phyloP scores from a whole-genome alignment of 495 filamentous ascomycete genomes.

The Acidiella bohemica region DNA sequence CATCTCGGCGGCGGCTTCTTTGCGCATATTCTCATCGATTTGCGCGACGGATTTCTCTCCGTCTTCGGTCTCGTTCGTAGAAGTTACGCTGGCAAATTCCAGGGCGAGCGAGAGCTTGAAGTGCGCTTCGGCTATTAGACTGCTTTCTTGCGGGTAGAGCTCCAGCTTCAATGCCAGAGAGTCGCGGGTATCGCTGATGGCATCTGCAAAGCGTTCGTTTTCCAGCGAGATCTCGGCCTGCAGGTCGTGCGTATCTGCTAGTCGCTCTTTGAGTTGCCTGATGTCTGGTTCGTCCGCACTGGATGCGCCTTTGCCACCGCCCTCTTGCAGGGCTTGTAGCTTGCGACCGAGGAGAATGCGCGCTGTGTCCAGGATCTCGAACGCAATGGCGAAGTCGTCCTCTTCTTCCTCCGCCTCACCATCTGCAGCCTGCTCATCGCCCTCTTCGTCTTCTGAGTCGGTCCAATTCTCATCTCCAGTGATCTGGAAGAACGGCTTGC shows the following conservation, averaged over 20 bases:
- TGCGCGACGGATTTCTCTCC: conserved; percentile 23
- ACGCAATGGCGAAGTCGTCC: conserved; percentile 81
- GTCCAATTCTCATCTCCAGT: conserved; percentile 89
- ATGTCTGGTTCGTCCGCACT: conserved; percentile 24
- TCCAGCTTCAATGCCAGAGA: conserved; percentile 61
- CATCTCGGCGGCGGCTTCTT: conserved; percentile 64
- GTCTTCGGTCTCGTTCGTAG: conserved; percentile 32
- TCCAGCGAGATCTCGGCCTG: conserved; percentile 90
- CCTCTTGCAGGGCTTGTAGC: conserved; percentile 33
- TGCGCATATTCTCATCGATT: conserved; percentile 55
- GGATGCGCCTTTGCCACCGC: conserved; percentile 42
- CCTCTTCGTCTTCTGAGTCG: conserved; percentile 59
- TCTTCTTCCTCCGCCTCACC: conserved; percentile 48
- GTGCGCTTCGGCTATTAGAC: conserved; percentile 80
- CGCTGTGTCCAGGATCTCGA: conserved; percentile 81
- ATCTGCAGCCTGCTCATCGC: conserved; percentile 37
- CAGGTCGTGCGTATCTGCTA: conserved; percentile 83
- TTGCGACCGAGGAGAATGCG: conserved; percentile 62
- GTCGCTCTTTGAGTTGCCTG: conserved; percentile 60
- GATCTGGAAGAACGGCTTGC: conserved; percentile 75
- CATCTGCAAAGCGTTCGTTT: conserved; percentile 74
- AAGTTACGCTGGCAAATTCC: conserved; percentile 77
- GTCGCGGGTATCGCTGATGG: conserved; percentile 63
- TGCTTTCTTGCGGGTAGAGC: conserved; percentile 64
- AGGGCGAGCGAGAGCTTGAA: conserved; percentile 91